phyloP scores from a whole-genome alignment of 176 grass and related monocot genomes.

The Pharus latifolius region DNA sequence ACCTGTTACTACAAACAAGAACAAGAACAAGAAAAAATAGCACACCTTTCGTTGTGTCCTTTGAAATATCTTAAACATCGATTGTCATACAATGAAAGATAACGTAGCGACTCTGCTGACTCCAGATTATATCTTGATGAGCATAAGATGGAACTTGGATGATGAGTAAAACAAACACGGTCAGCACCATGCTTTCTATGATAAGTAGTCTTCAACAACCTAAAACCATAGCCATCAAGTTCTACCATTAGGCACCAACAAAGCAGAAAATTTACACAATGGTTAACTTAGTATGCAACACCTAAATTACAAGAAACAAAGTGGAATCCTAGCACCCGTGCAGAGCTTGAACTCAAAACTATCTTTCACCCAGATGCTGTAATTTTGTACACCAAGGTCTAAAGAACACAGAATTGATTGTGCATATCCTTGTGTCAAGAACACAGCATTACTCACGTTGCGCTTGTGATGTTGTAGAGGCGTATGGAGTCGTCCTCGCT shows the following conservation, averaged over 20 bases:
- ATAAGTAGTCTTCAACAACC: slow-evolving; percentile 86
- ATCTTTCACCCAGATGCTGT: background rate
- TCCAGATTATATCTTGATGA: slow-evolving; percentile 85
- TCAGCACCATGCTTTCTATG: slow-evolving; percentile 95
- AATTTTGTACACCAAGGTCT: background rate
- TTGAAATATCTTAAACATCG: slow-evolving; percentile 97
- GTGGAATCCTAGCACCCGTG: background rate
- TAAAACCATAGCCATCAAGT: slow-evolving; percentile 19
- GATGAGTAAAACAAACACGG: slow-evolving; percentile 84
- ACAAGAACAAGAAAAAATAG: background rate
- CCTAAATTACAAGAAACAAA: slow-evolving; percentile 3
- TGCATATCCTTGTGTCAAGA: background rate
- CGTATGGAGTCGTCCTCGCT: slow-evolving; percentile 89
- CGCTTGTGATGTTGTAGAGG: slow-evolving; percentile 74
- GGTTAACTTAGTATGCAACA: background rate
- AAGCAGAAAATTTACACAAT: background rate
- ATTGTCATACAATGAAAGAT: slow-evolving; percentile 94
- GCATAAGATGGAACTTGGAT: slow-evolving; percentile 90
- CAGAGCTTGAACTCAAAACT: background rate
- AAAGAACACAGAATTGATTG: background rate
- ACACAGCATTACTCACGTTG: slow-evolving; percentile 47
- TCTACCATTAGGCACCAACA: slow-evolving; percentile 4
- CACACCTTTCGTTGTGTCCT: slow-evolving; percentile 89
- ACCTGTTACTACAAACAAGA: background rate
- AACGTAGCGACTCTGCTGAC: slow-evolving; percentile 65